Evolutionary conservation across 2,329 filamentous ascomycete species (phyloP).

Genomic region (Stachybotrys echinatus): DNA sequence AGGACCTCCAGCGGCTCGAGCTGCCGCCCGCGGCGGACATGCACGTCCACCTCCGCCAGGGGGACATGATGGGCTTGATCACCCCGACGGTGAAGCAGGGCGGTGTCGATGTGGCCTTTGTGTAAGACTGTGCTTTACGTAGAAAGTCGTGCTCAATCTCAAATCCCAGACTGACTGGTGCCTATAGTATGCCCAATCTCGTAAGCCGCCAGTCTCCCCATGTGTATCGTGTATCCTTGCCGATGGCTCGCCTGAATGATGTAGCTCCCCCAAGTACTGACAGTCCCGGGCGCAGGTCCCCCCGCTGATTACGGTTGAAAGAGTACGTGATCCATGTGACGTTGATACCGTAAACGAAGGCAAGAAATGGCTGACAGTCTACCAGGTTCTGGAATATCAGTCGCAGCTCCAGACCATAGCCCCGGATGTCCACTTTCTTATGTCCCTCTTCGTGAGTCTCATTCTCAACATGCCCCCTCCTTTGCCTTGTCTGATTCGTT

Average conservation of each 20-base stretch:
- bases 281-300: slow-evolving; percentile 27
- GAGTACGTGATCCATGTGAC: slow-evolving; percentile 10
- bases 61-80: slow-evolving; percentile 55
- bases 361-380: slow-evolving; percentile 11
- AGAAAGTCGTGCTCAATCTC: background rate
- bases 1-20: slow-evolving; percentile 34
- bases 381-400: slow-evolving; percentile 62
- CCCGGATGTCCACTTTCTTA: slow-evolving; percentile 61
- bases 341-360: background rate
- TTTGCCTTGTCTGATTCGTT: background rate
- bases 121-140: slow-evolving; percentile 14
- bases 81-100: slow-evolving; percentile 48
- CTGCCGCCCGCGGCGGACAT: slow-evolving; percentile 63
- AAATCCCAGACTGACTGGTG: background rate
- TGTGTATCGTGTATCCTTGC: no score
- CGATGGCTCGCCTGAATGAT: background rate
- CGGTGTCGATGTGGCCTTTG: slow-evolving; percentile 60
- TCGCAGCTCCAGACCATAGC: slow-evolving; percentile 54
- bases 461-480: background rate
- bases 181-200: slow-evolving; percentile 53
- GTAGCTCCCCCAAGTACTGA: background rate
- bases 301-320: slow-evolving; percentile 52
- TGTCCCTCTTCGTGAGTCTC: slow-evolving; percentile 59
- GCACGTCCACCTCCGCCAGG: slow-evolving; percentile 68
- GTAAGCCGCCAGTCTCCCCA: slow-evolving; percentile 24